These are phyloP conservation scores for Rostrohypoxylon terebratum DNA, from an alignment of 495 filamentous ascomycete species.

Conservation along the genomic window DNA sequence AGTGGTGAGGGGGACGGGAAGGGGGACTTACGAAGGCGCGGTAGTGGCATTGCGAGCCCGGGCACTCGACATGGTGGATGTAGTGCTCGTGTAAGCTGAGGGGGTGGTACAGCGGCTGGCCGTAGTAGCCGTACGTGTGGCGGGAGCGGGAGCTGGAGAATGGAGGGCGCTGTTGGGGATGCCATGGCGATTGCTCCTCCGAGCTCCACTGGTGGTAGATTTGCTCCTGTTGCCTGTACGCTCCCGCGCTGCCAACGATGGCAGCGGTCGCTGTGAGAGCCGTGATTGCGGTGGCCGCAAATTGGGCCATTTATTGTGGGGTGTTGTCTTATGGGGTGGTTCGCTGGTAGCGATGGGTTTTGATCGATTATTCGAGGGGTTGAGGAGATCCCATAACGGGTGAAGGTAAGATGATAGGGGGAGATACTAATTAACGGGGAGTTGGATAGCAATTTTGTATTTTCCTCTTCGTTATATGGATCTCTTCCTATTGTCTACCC, in stretches of 20 bases:
- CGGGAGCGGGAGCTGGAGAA: slow-evolving; percentile 24
- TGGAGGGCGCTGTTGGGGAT: slow-evolving; percentile 11
- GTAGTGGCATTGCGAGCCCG: slow-evolving; percentile 40
- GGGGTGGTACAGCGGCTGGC: slow-evolving; percentile 30
- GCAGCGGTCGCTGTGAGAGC: slow-evolving; percentile 30
- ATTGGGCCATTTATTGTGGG: slow-evolving; percentile 22
- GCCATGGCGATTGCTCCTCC: slow-evolving; percentile 35
- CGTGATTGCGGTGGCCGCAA: slow-evolving; percentile 28
- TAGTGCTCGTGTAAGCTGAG: slow-evolving; percentile 32
- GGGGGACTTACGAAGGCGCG: slow-evolving; percentile 41
- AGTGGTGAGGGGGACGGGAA: background rate
- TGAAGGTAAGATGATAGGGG: background rate
- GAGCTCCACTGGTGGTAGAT: background rate
- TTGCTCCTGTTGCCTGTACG: slow-evolving; percentile 19
- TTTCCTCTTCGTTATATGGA: background rate
- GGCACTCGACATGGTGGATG: slow-evolving; percentile 24
- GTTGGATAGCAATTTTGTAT: background rate
- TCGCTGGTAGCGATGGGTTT: background rate
- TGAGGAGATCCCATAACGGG: slow-evolving; percentile 12
- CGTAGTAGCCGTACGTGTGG: slow-evolving; percentile 20
- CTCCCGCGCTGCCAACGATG: slow-evolving; percentile 26
- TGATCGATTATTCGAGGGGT: background rate
- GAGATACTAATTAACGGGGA: background rate
- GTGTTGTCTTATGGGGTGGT: background rate
- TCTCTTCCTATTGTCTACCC: background rate